These are phyloP conservation scores for Porogramme epimiltina DNA, from an alignment of 1,284 basidiomycete genomes.

Conservation along the genomic window DNA sequence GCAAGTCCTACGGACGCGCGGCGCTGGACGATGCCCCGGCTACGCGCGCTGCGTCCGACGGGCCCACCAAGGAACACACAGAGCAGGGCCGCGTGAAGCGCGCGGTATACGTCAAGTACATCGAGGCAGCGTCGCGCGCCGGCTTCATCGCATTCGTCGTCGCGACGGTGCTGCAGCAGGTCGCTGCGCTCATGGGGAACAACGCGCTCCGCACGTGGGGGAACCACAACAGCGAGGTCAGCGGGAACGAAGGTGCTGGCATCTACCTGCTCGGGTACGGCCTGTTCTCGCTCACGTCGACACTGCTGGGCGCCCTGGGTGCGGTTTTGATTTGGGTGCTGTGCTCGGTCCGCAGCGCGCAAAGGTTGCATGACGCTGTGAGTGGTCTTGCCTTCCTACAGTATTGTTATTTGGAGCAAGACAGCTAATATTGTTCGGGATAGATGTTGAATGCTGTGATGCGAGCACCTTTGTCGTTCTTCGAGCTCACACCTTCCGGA, in stretches of 20 bases:
- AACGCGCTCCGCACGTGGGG: constrained; percentile 81
- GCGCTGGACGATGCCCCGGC: constrained; percentile 41
- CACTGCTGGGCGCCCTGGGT: constrained; percentile 53
- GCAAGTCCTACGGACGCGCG: constrained; percentile 55
- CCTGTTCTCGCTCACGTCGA: constrained; percentile 54
- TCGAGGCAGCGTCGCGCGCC: constrained; percentile 75
- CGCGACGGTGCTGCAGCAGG: constrained; percentile 56
- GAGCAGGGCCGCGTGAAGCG: constrained; percentile 85
- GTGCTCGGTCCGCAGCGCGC: constrained; percentile 78
- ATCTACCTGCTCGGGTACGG: constrained; percentile 66
- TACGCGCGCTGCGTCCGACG: constrained; percentile 41
- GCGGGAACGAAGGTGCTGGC: constrained; percentile 60
- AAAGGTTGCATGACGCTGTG: constrained; percentile 76
- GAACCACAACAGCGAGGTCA: constrained; percentile 68
- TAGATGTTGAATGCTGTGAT: constrained; percentile 81
- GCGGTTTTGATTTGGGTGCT: constrained; percentile 77
- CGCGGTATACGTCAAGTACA: constrained; percentile 78
- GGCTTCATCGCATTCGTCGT: constrained; percentile 75
- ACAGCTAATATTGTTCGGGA: constrained; percentile 4
- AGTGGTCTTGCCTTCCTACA: constrained; percentile 26
- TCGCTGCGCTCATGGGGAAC: constrained; percentile 59
- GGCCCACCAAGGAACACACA: constrained; percentile 72
- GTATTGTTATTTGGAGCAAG: not conserved
- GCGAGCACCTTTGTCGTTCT: constrained; percentile 84
- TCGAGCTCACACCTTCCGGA: constrained; percentile 83